Conservation (phyloP, 768 basidiomycete genomes). For the Hygrocybe coccinea region DNA sequence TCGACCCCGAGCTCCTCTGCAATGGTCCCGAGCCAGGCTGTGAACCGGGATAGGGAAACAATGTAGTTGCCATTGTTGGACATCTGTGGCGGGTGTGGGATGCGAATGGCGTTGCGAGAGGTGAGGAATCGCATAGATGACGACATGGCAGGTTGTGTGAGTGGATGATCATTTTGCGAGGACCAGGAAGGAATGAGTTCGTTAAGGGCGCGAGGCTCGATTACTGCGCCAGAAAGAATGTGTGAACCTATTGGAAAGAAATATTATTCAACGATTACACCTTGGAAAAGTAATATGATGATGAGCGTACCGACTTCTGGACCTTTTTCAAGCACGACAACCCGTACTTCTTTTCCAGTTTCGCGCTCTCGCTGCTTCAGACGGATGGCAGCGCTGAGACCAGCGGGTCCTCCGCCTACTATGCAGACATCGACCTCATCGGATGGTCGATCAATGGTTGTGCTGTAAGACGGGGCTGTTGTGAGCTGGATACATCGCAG, state of each 20-base stretch:
- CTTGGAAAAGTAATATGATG: background rate
- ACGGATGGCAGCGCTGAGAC: conserved; percentile 91
- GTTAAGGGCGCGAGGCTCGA: conserved; percentile 87
- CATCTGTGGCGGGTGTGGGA: conserved; percentile 98
- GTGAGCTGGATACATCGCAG: conserved; percentile 5
- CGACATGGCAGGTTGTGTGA: conserved; percentile 72
- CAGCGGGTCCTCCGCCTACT: conserved; percentile 93
- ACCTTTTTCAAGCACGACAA: conserved; percentile 95
- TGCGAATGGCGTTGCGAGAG: conserved; percentile 57
- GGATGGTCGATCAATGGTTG: conserved; percentile 69
- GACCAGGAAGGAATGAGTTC: conserved; percentile 89
- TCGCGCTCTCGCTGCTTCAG: conserved; percentile 88
- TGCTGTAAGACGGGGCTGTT: conserved; percentile 34
- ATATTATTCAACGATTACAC: no score
- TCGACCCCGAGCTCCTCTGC: conserved; percentile 88
- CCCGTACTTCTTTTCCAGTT: conserved; percentile 73
- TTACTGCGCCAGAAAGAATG: conserved; percentile 91
- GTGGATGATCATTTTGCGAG: conserved; percentile 58
- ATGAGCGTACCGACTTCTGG: conserved; percentile 73
- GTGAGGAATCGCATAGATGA: conserved; percentile 88
- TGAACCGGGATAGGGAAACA: conserved; percentile 80
- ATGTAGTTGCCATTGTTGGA: conserved; percentile 90
- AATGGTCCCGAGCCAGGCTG: conserved; percentile 81
- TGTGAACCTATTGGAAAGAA: conserved; percentile 64
- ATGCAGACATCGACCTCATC: conserved; percentile 97